Evolutionary conservation across 306 rosid genomes (phyloP).

Genomic region (Fagus sylvatica): DNA sequence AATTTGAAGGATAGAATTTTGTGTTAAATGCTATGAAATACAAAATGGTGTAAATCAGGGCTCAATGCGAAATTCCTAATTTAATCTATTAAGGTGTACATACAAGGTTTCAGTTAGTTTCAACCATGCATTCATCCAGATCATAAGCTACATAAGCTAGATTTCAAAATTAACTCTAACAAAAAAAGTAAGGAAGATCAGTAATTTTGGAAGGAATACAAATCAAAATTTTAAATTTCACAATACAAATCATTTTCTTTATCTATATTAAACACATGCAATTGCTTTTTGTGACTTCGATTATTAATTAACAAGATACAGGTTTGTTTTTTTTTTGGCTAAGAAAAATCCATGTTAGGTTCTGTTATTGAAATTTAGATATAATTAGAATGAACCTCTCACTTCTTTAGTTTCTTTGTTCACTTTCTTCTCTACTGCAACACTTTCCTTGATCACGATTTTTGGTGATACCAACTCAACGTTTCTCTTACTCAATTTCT

Average conservation of each 20-base stretch:
- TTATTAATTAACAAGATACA: background rate
- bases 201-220: too few relatives aligned
- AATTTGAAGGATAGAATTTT: background rate
- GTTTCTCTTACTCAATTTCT: conserved; percentile 56
- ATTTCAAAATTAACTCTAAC: too few relatives aligned
- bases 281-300: background rate
- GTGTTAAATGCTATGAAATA: background rate
- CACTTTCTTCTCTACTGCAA: conserved; percentile 20
- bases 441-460: conserved; percentile 44
- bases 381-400: conserved; percentile 2
- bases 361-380: background rate
- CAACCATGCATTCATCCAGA: background rate
- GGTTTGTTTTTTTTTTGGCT: too few relatives aligned
- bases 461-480: conserved; percentile 82
- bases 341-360: too few relatives aligned
- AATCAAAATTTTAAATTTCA: too few relatives aligned
- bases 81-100: too few relatives aligned
- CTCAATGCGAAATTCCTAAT: background rate
- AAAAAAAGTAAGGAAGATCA: too few relatives aligned
- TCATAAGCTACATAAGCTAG: too few relatives aligned
- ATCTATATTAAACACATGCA: background rate
- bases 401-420: conserved; percentile 56
- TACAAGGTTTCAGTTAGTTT: background rate
- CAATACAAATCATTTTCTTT: too few relatives aligned
- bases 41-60: background rate